These are phyloP conservation scores for Fusarium albidum DNA, from an alignment of 2,329 filamentous ascomycete genomes.

Conservation along the genomic window DNA sequence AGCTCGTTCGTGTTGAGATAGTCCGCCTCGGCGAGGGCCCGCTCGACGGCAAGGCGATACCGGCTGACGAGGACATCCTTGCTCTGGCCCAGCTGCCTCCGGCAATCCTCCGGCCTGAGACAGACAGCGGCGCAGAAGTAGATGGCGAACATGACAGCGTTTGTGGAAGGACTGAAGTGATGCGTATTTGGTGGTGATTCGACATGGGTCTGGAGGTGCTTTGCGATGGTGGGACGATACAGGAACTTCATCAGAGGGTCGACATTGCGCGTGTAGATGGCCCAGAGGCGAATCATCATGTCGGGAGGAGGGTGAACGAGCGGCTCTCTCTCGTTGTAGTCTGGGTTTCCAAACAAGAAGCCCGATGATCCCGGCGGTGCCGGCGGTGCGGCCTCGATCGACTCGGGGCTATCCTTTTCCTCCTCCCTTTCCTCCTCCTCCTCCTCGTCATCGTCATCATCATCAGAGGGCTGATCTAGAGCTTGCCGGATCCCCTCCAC, in stretches of 20 bases:
- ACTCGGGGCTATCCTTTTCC: constrained; percentile 44
- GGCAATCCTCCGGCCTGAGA: constrained; percentile 43
- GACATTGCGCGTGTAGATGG: constrained; percentile 50
- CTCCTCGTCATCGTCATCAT: constrained; percentile 47
- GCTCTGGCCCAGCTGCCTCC: constrained; percentile 44
- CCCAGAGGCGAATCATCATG: constrained; percentile 48
- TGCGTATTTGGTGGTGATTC: constrained; percentile 29
- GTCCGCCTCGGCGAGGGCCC: constrained; percentile 51
- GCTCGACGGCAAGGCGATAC: constrained; percentile 48
- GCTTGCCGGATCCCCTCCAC: constrained; percentile 55
- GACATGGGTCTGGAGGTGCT: constrained; percentile 39
- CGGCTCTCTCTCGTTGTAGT: constrained; percentile 30
- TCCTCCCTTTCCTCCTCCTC: constrained; percentile 45
- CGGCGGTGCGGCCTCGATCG: constrained; percentile 32
- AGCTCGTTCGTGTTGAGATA: constrained; percentile 52
- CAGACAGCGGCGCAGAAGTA: constrained; percentile 53
- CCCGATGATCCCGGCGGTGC: constrained; percentile 38
- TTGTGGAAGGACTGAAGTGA: constrained; percentile 35
- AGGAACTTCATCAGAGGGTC: constrained; percentile 55
- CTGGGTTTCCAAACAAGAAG: constrained; percentile 39
- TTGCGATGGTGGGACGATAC: constrained; percentile 51
- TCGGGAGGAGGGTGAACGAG: constrained; percentile 47
- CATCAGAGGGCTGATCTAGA: constrained; percentile 53
- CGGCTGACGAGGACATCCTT: constrained; percentile 42
- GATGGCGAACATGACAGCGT: constrained; percentile 53